Conservation (phyloP, 2,329 filamentous ascomycete species). For the Thelonectria blattea region DNA sequence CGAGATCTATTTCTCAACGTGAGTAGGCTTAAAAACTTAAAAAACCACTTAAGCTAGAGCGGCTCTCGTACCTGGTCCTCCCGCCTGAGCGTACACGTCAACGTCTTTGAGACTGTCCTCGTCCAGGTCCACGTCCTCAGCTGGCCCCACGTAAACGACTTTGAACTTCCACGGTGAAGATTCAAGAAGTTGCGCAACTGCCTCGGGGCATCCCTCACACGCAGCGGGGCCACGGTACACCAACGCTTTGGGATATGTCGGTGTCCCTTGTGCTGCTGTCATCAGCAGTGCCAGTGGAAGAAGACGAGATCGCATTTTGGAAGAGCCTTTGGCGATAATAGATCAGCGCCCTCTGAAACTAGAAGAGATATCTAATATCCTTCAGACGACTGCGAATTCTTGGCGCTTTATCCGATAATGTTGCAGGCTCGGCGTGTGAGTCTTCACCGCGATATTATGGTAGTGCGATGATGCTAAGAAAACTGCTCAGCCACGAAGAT, state of each 20-base stretch:
- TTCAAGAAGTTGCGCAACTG: conserved; percentile 28
- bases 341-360: neutral
- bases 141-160: conserved; percentile 28
- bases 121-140: conserved; percentile 23
- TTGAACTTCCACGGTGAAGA: conserved; percentile 28
- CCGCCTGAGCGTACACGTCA: conserved; percentile 27
- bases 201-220: conserved; percentile 27
- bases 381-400: neutral
- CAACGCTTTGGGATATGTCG: conserved; percentile 18
- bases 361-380: neutral
- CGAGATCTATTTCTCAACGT: conserved; percentile 21
- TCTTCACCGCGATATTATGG: neutral
- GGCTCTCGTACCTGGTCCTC: conserved; percentile 20
- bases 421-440: neutral
- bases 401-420: neutral
- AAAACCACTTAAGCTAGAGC: neutral
- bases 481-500: neutral
- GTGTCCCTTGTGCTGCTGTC: neutral
- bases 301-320: neutral
- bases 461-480: neutral
- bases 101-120: conserved; percentile 20
- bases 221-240: conserved; percentile 33
- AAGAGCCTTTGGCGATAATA: neutral
- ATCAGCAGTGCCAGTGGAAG: neutral
- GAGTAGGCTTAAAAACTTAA: neutral